Conservation (phyloP, 768 basidiomycete genomes). For the Gloeostereum incarnatum region DNA sequence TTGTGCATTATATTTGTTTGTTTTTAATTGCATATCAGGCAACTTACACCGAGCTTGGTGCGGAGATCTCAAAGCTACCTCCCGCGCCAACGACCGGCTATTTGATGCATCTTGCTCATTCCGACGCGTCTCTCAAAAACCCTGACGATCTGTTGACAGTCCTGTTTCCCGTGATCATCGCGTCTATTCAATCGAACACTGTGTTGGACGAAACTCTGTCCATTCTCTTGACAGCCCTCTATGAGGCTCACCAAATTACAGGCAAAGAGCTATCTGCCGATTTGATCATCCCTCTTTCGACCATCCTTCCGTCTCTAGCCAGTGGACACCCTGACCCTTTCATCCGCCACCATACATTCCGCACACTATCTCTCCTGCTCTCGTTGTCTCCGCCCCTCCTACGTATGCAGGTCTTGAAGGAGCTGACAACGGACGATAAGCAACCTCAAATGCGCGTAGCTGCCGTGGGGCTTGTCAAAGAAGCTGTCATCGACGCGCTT, state of each 20-base stretch:
- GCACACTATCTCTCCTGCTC: constrained; percentile 46
- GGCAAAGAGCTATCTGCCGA: constrained; percentile 28
- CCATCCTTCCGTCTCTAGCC: constrained; percentile 44
- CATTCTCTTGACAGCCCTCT: constrained; percentile 33
- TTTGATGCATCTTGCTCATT: constrained; percentile 29
- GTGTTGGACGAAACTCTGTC: constrained; percentile 55
- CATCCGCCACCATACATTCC: constrained; percentile 52
- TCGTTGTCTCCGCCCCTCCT: constrained; percentile 33
- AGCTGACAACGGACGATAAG: constrained; percentile 37
- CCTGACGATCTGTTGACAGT: constrained; percentile 16
- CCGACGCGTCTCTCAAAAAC: constrained; percentile 8
- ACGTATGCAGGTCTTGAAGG: constrained; percentile 45
- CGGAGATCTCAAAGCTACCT: constrained; percentile 7
- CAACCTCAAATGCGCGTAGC: constrained; percentile 64
- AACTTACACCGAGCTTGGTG: constrained; percentile 24
- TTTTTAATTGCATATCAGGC: constrained; percentile 15
- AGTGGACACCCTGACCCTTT: constrained; percentile 52
- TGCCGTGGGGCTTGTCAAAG: constrained; percentile 60
- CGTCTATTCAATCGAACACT: constrained; percentile 42
- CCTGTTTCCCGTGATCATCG: constrained; percentile 32
- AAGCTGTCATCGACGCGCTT: constrained; percentile 48
- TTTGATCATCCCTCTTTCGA: constrained; percentile 35
- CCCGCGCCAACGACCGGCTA: constrained; percentile 19
- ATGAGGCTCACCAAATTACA: constrained; percentile 13
- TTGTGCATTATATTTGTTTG: constrained; percentile 1